These are phyloP conservation scores for Patellaria atrata DNA, from an alignment of 495 filamentous ascomycete genomes.

Conservation along the genomic window DNA sequence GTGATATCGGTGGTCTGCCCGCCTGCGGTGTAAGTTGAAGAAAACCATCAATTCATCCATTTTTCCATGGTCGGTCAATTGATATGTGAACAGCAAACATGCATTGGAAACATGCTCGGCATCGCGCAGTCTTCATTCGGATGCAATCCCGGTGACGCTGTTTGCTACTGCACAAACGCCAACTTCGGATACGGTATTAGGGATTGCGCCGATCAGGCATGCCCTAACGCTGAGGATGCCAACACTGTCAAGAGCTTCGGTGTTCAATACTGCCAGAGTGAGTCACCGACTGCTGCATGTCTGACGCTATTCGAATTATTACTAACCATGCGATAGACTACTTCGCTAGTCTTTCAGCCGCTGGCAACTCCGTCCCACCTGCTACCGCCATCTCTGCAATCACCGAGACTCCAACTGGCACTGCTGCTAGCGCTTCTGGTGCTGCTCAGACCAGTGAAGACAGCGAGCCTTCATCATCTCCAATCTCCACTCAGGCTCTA, in stretches of 20 bases:
- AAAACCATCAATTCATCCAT: background rate
- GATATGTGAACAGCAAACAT: constrained; percentile 41
- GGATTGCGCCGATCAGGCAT: constrained; percentile 61
- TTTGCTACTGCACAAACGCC: constrained; percentile 54
- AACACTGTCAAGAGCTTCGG: constrained; percentile 27
- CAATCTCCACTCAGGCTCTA: constrained; percentile 22
- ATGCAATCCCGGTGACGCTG: constrained; percentile 40
- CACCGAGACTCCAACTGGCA: too few relatives aligned
- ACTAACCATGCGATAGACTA: constrained; percentile 8
- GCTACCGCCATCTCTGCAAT: constrained; percentile 23
- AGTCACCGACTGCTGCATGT: constrained; percentile 7
- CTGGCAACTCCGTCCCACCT: constrained; percentile 9
- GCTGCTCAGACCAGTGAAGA: constrained; percentile 16
- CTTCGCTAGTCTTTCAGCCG: constrained; percentile 10
- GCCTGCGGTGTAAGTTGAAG: constrained; percentile 14
- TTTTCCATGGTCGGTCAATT: background rate
- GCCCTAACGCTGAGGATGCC: constrained; percentile 29
- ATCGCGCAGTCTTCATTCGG: constrained; percentile 43
- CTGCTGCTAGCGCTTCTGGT: constrained; percentile 8
- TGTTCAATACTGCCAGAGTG: constrained; percentile 27
- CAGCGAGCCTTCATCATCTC: constrained; percentile 9
- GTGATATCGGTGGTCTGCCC: constrained; percentile 10
- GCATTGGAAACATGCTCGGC: constrained; percentile 56
- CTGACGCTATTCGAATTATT: background rate
- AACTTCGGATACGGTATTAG: constrained; percentile 63